These are phyloP conservation scores for Nymphaea colorata DNA, from an alignment of 164 flowering plant species.

Conservation along the genomic window DNA sequence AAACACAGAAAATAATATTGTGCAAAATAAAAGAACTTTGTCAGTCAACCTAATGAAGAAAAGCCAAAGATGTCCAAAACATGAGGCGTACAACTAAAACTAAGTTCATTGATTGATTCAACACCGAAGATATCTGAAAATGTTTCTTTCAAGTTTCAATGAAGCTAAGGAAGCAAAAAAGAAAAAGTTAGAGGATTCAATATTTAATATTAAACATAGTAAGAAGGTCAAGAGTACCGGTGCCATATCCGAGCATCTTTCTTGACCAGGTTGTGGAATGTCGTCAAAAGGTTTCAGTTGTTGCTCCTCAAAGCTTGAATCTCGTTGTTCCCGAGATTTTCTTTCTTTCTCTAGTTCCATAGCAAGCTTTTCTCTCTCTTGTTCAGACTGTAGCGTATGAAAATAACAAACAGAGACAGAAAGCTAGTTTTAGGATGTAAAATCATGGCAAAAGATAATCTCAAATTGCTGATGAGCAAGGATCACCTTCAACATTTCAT, in stretches of 20 bases:
- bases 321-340: conserved; percentile 63
- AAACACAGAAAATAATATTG: too few relatives aligned
- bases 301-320: conserved; percentile 50
- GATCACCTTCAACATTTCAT: conserved; percentile 82
- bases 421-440: background rate
- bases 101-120: too few relatives aligned
- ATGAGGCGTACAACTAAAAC: background rate
- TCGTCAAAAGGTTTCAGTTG: conserved; percentile 47
- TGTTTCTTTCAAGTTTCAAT: background rate
- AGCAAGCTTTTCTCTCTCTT: conserved; percentile 80
- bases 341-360: conserved; percentile 89
- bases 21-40: background rate
- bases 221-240: background rate
- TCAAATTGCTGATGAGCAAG: background rate
- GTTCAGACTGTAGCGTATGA: conserved; percentile 48
- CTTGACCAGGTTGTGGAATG: conserved; percentile 38
- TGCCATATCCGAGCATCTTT: conserved; percentile 12
- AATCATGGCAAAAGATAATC: background rate
- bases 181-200: background rate
- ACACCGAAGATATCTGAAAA: too few relatives aligned
- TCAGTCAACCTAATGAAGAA: conserved; percentile 1
- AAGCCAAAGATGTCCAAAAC: conserved; percentile 4
- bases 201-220: too few relatives aligned
- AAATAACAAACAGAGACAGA: background rate
- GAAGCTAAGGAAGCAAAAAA: conserved; percentile 1